Percentiles rank a stretch among this genome's conserved stretches.
Conservation (phyloP, 805 yeast genomes). For the Suhomyces emberorum region DNA sequence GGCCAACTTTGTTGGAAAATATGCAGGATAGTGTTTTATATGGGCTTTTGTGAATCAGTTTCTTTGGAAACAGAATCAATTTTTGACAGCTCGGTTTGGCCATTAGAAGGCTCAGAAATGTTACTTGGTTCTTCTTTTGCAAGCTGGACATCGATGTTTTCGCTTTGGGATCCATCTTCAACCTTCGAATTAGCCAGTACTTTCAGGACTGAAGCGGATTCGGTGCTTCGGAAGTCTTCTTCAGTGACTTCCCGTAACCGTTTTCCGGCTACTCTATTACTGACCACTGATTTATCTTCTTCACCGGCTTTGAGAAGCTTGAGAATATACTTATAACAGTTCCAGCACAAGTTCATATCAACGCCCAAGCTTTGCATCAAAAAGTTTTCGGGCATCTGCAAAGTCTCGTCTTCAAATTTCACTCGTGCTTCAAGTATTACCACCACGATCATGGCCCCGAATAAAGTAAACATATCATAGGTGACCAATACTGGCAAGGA, state of each 20-base stretch:
- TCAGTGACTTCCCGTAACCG: constrained; percentile 14
- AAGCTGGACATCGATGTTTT: too few relatives aligned
- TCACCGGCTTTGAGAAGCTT: constrained; percentile 20
- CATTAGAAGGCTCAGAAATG: too few relatives aligned
- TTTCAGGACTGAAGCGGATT: too few relatives aligned
- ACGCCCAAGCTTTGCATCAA: constrained; percentile 14
- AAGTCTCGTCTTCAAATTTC: constrained; percentile 13
- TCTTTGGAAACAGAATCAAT: too few relatives aligned
- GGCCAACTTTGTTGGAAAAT: too few relatives aligned
- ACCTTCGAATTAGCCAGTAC: too few relatives aligned
- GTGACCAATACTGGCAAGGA: constrained; percentile 37
- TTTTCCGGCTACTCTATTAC: constrained; percentile 22
- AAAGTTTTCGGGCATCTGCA: constrained; percentile 19
- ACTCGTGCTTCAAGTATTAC: constrained; percentile 19
- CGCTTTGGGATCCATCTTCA: too few relatives aligned
- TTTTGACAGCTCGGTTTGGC: too few relatives aligned
- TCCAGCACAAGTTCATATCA: constrained; percentile 14
- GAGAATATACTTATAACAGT: constrained; percentile 26
- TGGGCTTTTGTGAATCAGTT: too few relatives aligned
- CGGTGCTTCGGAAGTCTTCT: constrained; percentile 10
- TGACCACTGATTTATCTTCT: constrained; percentile 19
- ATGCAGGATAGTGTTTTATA: too few relatives aligned
- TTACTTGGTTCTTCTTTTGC: too few relatives aligned
- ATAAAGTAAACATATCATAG: constrained; percentile 30
- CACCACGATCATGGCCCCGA: constrained; percentile 27